Evolutionary conservation across 129 eudicot species (phyloP).

Genomic region (Centrapalus pauciflorus): DNA sequence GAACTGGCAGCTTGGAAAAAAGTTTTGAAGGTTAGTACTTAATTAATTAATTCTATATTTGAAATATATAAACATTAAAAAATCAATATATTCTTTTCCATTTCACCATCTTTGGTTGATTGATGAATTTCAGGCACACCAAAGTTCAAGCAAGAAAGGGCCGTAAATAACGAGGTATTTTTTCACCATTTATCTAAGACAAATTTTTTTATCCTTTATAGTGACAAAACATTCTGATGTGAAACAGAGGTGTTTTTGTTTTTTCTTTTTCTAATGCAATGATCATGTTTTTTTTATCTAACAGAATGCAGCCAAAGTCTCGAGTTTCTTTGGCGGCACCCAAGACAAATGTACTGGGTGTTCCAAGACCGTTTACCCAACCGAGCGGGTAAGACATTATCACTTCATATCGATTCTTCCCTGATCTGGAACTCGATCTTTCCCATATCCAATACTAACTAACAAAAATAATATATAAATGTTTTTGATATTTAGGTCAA

Average conservation of each 20-base stretch:
- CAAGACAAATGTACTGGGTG: constrained; percentile 79
- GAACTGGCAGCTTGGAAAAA: constrained; percentile 93
- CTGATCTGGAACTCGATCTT: neutral
- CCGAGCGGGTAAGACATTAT: constrained; percentile 59
- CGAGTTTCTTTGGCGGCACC: constrained; percentile 66
- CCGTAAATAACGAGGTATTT: constrained; percentile 41
- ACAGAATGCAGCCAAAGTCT: constrained; percentile 46
- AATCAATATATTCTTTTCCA: too few species aligned
- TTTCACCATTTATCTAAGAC: neutral
- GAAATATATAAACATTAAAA: too few species aligned
- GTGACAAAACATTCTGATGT: neutral
- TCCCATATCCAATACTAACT: neutral
- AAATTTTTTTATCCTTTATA: neutral
- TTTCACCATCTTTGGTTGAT: too few species aligned
- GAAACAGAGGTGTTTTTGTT: neutral
- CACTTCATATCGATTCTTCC: neutral
- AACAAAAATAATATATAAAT: neutral
- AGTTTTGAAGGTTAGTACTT: constrained; percentile 77
- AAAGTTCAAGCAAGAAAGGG: constrained; percentile 42
- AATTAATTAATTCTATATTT: neutral
- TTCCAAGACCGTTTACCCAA: constrained; percentile 77
- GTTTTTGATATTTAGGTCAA: constrained; percentile 34
- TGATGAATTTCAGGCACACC: constrained; percentile 45
- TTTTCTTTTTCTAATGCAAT: neutral
- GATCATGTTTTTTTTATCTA: neutral